These are phyloP conservation scores for Simmondsia chinensis DNA, from an alignment of 148 eudicot species.

Conservation along the genomic window DNA sequence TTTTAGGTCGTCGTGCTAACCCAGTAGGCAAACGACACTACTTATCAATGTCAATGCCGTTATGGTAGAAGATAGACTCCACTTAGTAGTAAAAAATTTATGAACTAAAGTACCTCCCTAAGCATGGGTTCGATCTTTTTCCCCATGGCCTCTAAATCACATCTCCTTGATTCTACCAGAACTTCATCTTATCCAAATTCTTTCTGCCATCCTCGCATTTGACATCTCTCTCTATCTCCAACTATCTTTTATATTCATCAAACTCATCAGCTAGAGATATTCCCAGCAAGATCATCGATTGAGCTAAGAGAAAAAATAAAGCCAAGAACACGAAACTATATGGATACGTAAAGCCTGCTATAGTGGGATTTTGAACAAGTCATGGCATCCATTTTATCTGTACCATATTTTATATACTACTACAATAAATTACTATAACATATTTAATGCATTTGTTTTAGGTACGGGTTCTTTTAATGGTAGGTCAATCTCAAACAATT, in stretches of 20 bases:
- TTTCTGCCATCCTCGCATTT: slow-evolving; percentile 39
- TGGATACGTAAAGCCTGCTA: no score
- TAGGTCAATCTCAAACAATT: no score
- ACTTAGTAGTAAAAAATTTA: neutral
- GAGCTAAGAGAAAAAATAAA: slow-evolving; percentile 2
- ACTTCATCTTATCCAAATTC: slow-evolving; percentile 51
- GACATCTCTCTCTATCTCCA: slow-evolving; percentile 53
- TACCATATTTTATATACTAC: no score
- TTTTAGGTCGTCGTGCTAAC: slow-evolving; percentile 33
- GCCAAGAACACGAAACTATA: slow-evolving; percentile 2
- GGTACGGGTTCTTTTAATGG: no score
- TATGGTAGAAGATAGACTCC: neutral
- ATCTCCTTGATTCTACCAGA: slow-evolving; percentile 50
- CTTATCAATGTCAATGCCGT: neutral
- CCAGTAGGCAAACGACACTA: slow-evolving; percentile 18
- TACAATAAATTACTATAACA: no score
- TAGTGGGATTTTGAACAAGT: no score
- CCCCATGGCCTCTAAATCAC: slow-evolving; percentile 38
- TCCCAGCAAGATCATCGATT: slow-evolving; percentile 2
- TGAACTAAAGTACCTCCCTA: slow-evolving; percentile 39
- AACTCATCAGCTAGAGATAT: slow-evolving; percentile 44
- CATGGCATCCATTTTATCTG: no score
- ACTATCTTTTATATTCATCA: slow-evolving; percentile 46
- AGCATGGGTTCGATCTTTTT: slow-evolving; percentile 47
- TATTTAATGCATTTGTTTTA: no score